Percentiles rank a stretch among this genome's conserved stretches.
phyloP scores from a whole-genome alignment of 306 rosid genomes.

The Hippophae tibetana region DNA sequence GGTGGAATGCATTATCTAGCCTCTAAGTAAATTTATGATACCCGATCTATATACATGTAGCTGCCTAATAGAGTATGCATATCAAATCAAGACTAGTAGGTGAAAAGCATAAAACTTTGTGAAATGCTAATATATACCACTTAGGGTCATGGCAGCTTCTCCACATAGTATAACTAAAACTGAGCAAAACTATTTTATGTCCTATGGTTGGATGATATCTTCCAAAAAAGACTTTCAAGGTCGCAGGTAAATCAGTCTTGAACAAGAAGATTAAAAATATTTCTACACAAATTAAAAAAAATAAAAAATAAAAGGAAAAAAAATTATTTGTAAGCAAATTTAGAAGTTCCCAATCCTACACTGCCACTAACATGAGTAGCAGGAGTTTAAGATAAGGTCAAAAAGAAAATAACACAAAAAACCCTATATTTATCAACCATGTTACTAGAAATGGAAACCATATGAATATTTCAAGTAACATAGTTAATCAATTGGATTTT shows the following conservation, averaged over 20 bases:
- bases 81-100: slow-evolving; percentile 3
- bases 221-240: slow-evolving; percentile 80
- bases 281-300: slow-evolving; percentile 14
- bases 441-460: slow-evolving; percentile 41
- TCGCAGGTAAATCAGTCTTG: slow-evolving; percentile 34
- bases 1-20: too few species aligned
- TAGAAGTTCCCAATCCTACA: slow-evolving; percentile 22
- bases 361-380: too few species aligned
- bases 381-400: too few species aligned
- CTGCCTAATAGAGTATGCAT: neutral
- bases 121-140: slow-evolving; percentile 37
- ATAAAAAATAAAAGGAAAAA: neutral
- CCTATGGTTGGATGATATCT: slow-evolving; percentile 89
- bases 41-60: too few species aligned
- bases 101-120: slow-evolving; percentile 14
- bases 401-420: too few species aligned
- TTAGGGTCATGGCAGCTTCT: slow-evolving; percentile 69
- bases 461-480: neutral
- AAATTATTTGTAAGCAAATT: slow-evolving; percentile 69
- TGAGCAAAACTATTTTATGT: slow-evolving; percentile 91
- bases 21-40: too few species aligned
- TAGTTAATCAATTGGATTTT: too few species aligned
- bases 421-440: too few species aligned
- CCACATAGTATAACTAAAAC: slow-evolving; percentile 75
- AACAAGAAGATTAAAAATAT: slow-evolving; percentile 6